Percentiles rank a stretch among this genome's conserved stretches.
These are phyloP conservation scores for Penicillium sp. DNA, from an alignment of 2,329 filamentous ascomycete species.

Conservation along the genomic window DNA sequence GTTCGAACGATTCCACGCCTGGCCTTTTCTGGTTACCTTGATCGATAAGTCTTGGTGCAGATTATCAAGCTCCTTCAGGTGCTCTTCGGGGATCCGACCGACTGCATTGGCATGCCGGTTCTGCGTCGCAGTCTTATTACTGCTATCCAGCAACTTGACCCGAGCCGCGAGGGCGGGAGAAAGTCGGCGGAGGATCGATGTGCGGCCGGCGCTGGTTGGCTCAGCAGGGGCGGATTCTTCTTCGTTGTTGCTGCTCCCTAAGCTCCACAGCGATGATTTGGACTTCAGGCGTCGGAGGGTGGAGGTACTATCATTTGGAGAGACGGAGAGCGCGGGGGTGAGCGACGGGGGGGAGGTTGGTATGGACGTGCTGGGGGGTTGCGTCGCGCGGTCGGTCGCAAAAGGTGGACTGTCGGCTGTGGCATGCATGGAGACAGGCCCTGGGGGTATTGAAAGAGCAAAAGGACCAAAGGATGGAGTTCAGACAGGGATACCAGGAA, in stretches of 20 bases:
- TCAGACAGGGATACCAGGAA: constrained; percentile 24
- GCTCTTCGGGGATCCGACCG: constrained; percentile 40
- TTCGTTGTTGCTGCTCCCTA: constrained; percentile 33
- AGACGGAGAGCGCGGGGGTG: constrained; percentile 27
- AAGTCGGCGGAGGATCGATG: constrained; percentile 41
- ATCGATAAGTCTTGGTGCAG: constrained; percentile 39
- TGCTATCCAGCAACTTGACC: constrained; percentile 41
- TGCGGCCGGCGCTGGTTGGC: constrained; percentile 19
- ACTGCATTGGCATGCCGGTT: constrained; percentile 26
- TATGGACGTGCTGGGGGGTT: constrained; percentile 26
- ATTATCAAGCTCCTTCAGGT: constrained; percentile 41
- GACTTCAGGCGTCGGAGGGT: constrained; percentile 33
- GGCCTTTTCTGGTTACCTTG: constrained; percentile 36
- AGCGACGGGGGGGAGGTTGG: constrained; percentile 24
- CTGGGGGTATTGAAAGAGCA: constrained; percentile 12
- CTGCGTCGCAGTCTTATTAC: constrained; percentile 22
- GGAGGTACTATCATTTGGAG: constrained; percentile 26
- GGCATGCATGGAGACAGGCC: constrained; percentile 36
- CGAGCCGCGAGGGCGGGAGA: constrained; percentile 43
- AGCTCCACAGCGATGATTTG: constrained; percentile 36
- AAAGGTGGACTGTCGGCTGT: constrained; percentile 31
- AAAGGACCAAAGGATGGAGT: constrained; percentile 8
- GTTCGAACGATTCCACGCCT: constrained; percentile 31
- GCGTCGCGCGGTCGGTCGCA: constrained; percentile 26
- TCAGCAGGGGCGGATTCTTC: constrained; percentile 22